These are phyloP conservation scores for Nemania sp. DNA, from an alignment of 2,329 filamentous ascomycete genomes.

Conservation along the genomic window DNA sequence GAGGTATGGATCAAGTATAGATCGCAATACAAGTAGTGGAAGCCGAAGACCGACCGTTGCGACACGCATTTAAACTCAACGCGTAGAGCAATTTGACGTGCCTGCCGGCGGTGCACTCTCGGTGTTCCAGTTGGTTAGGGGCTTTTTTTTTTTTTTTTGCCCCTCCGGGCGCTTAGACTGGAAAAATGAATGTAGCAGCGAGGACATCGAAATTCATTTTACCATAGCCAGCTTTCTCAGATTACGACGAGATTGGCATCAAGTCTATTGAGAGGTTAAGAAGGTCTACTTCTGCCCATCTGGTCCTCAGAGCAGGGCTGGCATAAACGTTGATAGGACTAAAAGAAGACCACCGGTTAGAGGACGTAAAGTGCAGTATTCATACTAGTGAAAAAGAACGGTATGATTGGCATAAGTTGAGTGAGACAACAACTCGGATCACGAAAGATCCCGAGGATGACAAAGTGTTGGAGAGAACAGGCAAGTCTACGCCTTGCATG, in stretches of 20 bases:
- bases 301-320: constrained; percentile 17
- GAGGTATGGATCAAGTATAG: constrained; percentile 4
- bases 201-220: not conserved
- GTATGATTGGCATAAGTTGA: constrained; percentile 13
- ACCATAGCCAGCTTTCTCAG: not conserved
- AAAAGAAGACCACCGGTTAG: not conserved
- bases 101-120: constrained; percentile 19
- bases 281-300: constrained; percentile 11
- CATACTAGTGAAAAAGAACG: constrained; percentile 5
- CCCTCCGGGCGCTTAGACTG: constrained; percentile 3
- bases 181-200: not conserved
- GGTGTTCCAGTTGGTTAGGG: constrained; percentile 17
- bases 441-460: constrained; percentile 5
- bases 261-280: not conserved
- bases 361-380: constrained; percentile 4
- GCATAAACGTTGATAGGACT: constrained; percentile 18
- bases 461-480: constrained; percentile 12
- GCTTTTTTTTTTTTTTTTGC: too few relatives aligned
- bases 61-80: constrained; percentile 2
- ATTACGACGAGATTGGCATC: constrained; percentile 9
- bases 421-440: constrained; percentile 7
- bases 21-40: not conserved
- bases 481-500: not conserved
- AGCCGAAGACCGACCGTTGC: constrained; percentile 1
- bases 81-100: constrained; percentile 7